These are phyloP conservation scores for Bremia lactucae DNA, from an alignment of 352 stramenopile genomes.

Conservation along the genomic window DNA sequence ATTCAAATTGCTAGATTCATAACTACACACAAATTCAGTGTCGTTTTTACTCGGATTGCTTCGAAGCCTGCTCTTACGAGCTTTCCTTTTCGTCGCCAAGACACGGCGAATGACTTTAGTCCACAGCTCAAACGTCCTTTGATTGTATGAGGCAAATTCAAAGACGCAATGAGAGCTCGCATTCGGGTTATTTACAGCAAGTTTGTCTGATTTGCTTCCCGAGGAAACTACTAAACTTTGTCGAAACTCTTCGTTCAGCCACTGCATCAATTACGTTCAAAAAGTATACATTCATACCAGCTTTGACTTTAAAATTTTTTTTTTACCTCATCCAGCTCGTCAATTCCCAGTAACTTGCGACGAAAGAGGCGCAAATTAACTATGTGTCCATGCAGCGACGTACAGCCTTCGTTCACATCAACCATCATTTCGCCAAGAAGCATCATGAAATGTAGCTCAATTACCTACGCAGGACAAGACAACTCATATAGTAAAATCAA, in stretches of 20 bases:
- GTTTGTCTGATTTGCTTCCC: constrained; percentile 30
- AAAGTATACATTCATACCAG: too few species aligned
- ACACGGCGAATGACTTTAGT: constrained; percentile 72
- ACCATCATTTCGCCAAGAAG: constrained; percentile 80
- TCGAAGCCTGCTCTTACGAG: constrained; percentile 8
- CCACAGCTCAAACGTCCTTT: constrained; percentile 81
- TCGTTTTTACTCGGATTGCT: constrained; percentile 15
- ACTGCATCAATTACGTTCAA: too few species aligned
- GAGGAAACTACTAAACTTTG: constrained; percentile 42
- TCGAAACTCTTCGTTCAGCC: constrained; percentile 57
- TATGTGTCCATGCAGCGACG: constrained; percentile 15
- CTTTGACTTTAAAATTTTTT: background rate
- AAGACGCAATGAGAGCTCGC: constrained; percentile 54
- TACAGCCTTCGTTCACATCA: constrained; percentile 35
- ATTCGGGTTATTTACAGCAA: constrained; percentile 42
- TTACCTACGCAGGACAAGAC: constrained; percentile 47
- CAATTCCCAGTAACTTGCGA: constrained; percentile 63
- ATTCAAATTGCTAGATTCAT: background rate
- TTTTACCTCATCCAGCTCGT: constrained; percentile 61
- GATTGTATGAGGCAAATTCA: constrained; percentile 71
- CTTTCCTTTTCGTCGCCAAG: constrained; percentile 42
- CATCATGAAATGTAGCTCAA: constrained; percentile 60
- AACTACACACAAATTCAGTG: constrained; percentile 6
- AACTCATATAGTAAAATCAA: background rate
- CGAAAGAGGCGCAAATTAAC: constrained; percentile 45